A percentile compares a stretch with the other conserved stretches of the same genome.
phyloP scores from a whole-genome alignment of 306 rosid species.

The Castanospermum australe region DNA sequence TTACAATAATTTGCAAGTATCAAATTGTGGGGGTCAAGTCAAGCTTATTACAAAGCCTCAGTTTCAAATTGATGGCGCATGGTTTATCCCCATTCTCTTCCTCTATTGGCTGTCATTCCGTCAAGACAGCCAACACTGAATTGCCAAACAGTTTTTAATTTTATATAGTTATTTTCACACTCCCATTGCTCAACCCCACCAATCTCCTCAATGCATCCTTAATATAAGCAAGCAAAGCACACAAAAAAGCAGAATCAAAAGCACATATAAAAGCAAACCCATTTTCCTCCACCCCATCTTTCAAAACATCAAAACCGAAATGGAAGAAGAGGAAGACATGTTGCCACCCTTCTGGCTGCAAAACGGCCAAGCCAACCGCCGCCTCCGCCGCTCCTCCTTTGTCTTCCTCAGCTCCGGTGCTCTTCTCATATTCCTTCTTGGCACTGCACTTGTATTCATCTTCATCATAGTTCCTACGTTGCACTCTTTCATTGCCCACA shows the following conservation, averaged over 20 bases:
- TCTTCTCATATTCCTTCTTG: constrained; percentile 41
- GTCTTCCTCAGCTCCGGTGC: constrained; percentile 53
- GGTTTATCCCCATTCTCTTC: constrained; percentile 28
- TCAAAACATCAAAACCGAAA: constrained; percentile 21
- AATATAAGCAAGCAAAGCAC: constrained; percentile 23
- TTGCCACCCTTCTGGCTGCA: constrained; percentile 65
- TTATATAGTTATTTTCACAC: not conserved
- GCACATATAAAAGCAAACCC: constrained; percentile 1
- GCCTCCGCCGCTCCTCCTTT: constrained; percentile 53
- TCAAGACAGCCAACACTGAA: constrained; percentile 41
- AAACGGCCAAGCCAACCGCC: constrained; percentile 9
- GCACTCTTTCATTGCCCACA: constrained; percentile 46
- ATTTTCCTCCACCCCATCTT: not conserved
- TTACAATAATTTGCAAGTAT: constrained; percentile 19
- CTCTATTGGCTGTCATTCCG: constrained; percentile 45
- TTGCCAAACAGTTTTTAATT: constrained; percentile 17
- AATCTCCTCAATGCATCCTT: not conserved
- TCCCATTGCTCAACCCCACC: constrained; percentile 3
- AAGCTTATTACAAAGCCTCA: constrained; percentile 15
- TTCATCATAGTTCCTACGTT: constrained; percentile 56
- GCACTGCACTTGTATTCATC: constrained; percentile 42
- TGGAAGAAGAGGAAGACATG: constrained; percentile 50
- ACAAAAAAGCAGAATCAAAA: not conserved
- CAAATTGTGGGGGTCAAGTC: not conserved
- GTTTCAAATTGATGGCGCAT: constrained; percentile 19